phyloP scores from a whole-genome alignment of 805 yeast species.

The Nakazawaea holstii region DNA sequence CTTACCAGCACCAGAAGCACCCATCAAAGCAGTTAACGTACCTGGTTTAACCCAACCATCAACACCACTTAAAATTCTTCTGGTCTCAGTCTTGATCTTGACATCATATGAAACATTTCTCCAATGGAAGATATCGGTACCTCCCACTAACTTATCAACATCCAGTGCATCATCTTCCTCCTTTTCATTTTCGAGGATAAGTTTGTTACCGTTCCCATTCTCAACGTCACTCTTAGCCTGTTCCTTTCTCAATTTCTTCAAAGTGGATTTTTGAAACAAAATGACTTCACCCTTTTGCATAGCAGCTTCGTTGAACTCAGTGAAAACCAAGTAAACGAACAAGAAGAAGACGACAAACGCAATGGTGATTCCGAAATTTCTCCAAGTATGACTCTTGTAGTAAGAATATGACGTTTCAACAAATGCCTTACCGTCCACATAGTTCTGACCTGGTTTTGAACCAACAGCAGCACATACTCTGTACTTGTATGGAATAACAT shows the following conservation, averaged over 20 bases:
- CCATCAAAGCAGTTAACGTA: conserved; percentile 77
- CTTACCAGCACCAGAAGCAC: conserved; percentile 86
- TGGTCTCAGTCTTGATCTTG: conserved; percentile 43
- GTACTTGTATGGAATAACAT: conserved; percentile 13
- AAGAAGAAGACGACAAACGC: conserved; percentile 54
- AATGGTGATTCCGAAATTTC: conserved; percentile 67
- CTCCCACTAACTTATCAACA: conserved; percentile 25
- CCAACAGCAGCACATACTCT: conserved; percentile 53
- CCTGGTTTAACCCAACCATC: conserved; percentile 80
- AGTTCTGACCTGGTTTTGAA: conserved; percentile 42
- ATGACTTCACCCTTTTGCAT: conserved; percentile 69
- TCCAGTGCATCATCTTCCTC: conserved; percentile 20
- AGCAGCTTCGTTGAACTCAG: conserved; percentile 57
- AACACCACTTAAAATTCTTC: conserved; percentile 38
- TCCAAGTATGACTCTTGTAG: conserved; percentile 60
- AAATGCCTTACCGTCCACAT: conserved; percentile 50
- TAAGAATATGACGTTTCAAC: conserved; percentile 43
- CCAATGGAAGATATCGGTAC: conserved; percentile 58
- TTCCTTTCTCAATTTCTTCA: conserved; percentile 9
- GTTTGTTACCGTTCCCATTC: neutral
- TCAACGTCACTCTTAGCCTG: conserved; percentile 1
- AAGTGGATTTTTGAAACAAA: conserved; percentile 46
- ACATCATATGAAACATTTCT: conserved; percentile 58
- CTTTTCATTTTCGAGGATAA: conserved; percentile 19
- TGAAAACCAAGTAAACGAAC: conserved; percentile 42